These are phyloP conservation scores for Scedosporium boydii DNA, from an alignment of 2,329 filamentous ascomycete genomes.

Conservation along the genomic window DNA sequence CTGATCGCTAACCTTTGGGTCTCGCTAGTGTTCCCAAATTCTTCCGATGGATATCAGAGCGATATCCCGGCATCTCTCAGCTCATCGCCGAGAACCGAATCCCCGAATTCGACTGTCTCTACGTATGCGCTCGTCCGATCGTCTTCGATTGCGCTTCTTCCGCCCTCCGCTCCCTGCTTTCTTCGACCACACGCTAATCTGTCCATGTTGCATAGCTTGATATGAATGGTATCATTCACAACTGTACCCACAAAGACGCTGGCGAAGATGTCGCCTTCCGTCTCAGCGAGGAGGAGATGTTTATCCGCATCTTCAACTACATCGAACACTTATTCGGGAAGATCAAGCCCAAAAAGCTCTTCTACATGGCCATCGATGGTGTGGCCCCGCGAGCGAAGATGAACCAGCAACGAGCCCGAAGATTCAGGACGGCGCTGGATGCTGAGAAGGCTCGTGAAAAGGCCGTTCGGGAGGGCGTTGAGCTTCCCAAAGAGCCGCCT, in stretches of 20 bases:
- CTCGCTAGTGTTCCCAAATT: slow-evolving; percentile 65
- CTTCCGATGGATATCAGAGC: slow-evolving; percentile 98
- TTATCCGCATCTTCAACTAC: slow-evolving; percentile 99
- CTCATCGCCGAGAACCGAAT: slow-evolving; percentile 98
- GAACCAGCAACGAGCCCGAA: slow-evolving; percentile 95
- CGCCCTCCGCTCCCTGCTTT: slow-evolving; percentile 9
- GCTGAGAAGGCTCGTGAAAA: slow-evolving; percentile 84
- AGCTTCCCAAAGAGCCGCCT: slow-evolving; percentile 88
- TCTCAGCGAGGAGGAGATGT: slow-evolving; percentile 97
- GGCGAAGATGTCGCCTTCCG: slow-evolving; percentile 79
- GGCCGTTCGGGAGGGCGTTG: slow-evolving; percentile 77
- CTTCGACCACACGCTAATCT: slow-evolving; percentile 15
- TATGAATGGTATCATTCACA: slow-evolving; percentile 99
- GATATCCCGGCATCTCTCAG: slow-evolving; percentile 97
- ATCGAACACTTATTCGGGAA: slow-evolving; percentile 98
- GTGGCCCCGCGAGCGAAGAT: slow-evolving; percentile 97
- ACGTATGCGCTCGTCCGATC: slow-evolving; percentile 37
- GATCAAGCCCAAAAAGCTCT: slow-evolving; percentile 96
- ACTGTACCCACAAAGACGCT: slow-evolving; percentile 95
- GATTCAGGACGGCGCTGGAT: slow-evolving; percentile 90
- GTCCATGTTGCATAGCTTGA: slow-evolving; percentile 50
- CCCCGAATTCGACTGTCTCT: slow-evolving; percentile 96
- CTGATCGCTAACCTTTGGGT: not conserved
- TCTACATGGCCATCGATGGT: slow-evolving; percentile 99
- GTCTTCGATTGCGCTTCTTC: not conserved